These are phyloP conservation scores for Brassica incana DNA, from an alignment of 345 rosid genomes.

Conservation along the genomic window DNA sequence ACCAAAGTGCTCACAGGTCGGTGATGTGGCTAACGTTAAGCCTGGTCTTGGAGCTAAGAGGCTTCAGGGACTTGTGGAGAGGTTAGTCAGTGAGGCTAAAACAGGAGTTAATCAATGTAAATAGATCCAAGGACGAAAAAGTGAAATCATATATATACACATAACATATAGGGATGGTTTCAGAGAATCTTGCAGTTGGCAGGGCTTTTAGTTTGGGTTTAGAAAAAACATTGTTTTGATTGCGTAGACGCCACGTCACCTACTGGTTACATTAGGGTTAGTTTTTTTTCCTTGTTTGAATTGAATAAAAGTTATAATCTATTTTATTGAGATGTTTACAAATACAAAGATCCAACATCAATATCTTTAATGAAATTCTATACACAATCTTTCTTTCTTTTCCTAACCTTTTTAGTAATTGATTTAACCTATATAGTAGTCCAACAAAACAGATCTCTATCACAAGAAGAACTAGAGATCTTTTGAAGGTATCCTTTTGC, in stretches of 20 bases:
- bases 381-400: constrained; percentile 12
- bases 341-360: constrained; percentile 24
- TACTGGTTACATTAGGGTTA: constrained; percentile 5
- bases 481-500: neutral
- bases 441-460: constrained; percentile 19
- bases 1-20: constrained; percentile 69
- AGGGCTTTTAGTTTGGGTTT: constrained; percentile 24
- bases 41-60: constrained; percentile 80
- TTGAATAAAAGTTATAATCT: constrained; percentile 1
- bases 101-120: constrained; percentile 56
- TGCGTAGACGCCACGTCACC: constrained; percentile 21
- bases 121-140: neutral
- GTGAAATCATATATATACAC: neutral
- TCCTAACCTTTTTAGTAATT: constrained; percentile 13
- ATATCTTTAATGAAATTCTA: constrained; percentile 30
- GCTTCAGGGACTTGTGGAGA: constrained; percentile 57
- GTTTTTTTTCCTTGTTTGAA: neutral
- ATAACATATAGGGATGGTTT: constrained; percentile 23
- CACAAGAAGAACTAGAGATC: constrained; percentile 13
- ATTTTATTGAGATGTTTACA: constrained; percentile 15
- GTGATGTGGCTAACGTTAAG: constrained; percentile 54
- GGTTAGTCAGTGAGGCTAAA: constrained; percentile 49
- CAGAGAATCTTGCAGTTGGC: constrained; percentile 27
- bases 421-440: constrained; percentile 23
- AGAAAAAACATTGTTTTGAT: constrained; percentile 22